Percentiles rank a stretch among this genome's conserved stretches.
Conservation (phyloP, 805 yeast species). For the Starmera pachycereana region DNA sequence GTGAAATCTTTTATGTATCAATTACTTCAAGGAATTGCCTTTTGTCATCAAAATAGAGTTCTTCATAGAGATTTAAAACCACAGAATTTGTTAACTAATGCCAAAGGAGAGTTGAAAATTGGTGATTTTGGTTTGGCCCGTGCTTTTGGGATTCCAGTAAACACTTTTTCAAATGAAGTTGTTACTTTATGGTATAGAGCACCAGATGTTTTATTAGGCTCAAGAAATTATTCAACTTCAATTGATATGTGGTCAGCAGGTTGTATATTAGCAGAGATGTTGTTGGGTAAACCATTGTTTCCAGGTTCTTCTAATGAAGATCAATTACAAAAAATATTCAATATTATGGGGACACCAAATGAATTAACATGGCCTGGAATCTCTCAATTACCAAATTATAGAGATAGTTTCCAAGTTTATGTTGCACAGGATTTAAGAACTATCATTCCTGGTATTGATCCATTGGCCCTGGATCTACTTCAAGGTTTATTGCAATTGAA, state of each 20-base stretch:
- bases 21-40: constrained; percentile 71
- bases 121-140: constrained; percentile 97
- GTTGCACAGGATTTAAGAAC: constrained; percentile 80
- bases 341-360: constrained; percentile 93
- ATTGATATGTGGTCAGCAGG: constrained; percentile 99
- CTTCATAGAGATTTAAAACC: constrained; percentile 82
- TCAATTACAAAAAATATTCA: constrained; percentile 83
- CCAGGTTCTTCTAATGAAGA: constrained; percentile 97
- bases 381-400: constrained; percentile 77
- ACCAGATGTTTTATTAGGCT: constrained; percentile 92
- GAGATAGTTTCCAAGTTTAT: constrained; percentile 74
- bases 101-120: constrained; percentile 83
- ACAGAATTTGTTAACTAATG: constrained; percentile 81
- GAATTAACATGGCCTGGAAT: constrained; percentile 98
- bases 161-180: constrained; percentile 94
- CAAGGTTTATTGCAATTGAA: constrained; percentile 75
- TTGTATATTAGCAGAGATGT: constrained; percentile 96
- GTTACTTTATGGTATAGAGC: constrained; percentile 98
- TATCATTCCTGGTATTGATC: constrained; percentile 70
- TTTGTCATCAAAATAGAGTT: constrained; percentile 56
- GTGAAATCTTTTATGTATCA: constrained; percentile 94
- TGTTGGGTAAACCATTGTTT: constrained; percentile 93
- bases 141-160: constrained; percentile 96
- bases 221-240: constrained; percentile 91
- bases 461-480: constrained; percentile 73